Evolutionary conservation across 495 filamentous ascomycete species (phyloP).

Genomic region (Aspergillus wentii): DNA sequence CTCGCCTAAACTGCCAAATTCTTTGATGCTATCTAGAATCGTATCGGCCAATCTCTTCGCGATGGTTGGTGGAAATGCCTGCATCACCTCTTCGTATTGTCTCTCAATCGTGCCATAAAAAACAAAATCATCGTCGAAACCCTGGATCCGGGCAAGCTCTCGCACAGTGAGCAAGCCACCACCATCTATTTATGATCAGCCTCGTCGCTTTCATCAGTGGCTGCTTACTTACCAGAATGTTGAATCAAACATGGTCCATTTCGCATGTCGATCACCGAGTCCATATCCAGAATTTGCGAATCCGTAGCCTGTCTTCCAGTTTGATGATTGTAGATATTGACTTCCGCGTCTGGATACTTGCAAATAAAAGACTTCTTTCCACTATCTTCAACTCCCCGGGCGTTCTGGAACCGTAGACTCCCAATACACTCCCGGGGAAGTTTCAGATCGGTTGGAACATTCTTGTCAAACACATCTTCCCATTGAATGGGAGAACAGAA

Average conservation of each 20-base stretch:
- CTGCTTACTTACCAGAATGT: background rate
- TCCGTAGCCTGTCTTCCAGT: no score
- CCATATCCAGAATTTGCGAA: no score
- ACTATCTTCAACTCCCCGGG: background rate
- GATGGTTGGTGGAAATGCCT: no score
- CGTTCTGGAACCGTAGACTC: no score
- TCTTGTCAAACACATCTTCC: background rate
- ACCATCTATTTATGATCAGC: conserved; percentile 3
- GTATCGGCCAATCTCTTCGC: no score
- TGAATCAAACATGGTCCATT: background rate
- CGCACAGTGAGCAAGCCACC: conserved; percentile 3
- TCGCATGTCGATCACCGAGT: no score
- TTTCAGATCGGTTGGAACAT: no score
- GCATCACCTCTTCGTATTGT: background rate
- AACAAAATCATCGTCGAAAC: conserved; percentile 7
- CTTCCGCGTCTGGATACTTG: background rate
- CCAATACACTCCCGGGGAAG: no score
- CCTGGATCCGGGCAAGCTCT: conserved; percentile 5
- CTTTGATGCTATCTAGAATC: no score
- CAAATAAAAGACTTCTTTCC: background rate
- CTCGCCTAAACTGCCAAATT: no score
- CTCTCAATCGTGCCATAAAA: background rate
- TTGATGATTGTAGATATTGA: background rate
- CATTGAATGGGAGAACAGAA: background rate
- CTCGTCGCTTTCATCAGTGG: background rate